Evolutionary conservation across 208 protist species (phyloP).

Genomic region (Wallacemonas collosoma): DNA sequence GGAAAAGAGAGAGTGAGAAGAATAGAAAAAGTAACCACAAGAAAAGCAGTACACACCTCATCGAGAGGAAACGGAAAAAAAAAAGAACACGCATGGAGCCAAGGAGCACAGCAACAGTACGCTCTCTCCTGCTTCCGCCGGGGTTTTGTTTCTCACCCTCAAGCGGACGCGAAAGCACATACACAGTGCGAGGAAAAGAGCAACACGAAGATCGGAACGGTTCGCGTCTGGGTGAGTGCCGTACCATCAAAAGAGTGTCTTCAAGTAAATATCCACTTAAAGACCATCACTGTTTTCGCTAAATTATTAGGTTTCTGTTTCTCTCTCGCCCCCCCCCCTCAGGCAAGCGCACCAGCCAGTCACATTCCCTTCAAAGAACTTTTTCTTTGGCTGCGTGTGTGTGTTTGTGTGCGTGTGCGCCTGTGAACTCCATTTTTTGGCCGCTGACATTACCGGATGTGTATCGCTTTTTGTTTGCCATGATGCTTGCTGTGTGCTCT

Average conservation of each 20-base stretch:
- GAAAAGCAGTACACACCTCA: not conserved
- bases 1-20: conserved; percentile 10
- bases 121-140: too few relatives aligned
- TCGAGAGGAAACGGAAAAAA: not conserved
- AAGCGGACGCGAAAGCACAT: too few relatives aligned
- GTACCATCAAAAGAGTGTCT: conserved; percentile 5
- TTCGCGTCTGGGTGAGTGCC: not conserved
- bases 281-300: conserved; percentile 10
- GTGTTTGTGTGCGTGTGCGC: conserved; percentile 10
- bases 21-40: not conserved
- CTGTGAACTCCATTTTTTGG: conserved; percentile 12
- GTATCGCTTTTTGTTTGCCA: too few relatives aligned
- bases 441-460: not conserved
- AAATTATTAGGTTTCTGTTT: not conserved
- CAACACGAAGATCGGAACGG: too few relatives aligned
- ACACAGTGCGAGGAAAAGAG: too few relatives aligned
- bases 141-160: conserved; percentile 13
- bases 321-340: not conserved
- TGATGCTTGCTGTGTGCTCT: not conserved
- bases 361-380: not conserved
- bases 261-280: not conserved
- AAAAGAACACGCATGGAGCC: not conserved
- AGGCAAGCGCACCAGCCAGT: too few relatives aligned
- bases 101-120: too few relatives aligned
- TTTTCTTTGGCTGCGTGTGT: conserved; percentile 15